Conservation (phyloP, 78 protist genomes). For the Chrysochromulina parva region DNA sequence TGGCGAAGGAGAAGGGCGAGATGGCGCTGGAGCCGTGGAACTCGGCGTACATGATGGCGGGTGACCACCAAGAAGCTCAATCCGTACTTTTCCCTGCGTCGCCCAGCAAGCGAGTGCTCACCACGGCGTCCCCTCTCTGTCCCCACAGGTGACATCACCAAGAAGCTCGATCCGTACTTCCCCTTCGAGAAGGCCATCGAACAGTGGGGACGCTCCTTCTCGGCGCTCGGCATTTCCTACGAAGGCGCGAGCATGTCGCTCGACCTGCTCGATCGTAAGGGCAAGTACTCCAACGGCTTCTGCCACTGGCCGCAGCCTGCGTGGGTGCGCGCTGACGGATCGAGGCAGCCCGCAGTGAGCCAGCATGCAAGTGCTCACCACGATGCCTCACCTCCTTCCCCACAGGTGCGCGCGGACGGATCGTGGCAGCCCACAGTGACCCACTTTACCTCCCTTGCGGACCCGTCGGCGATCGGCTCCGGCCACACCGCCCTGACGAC, state of each 20-base stretch:
- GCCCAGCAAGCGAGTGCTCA: too few species aligned
- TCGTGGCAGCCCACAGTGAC: conserved; percentile 12
- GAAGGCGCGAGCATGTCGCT: conserved; percentile 30
- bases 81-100: not conserved
- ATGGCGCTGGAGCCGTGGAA: conserved; percentile 46
- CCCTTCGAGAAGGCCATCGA: conserved; percentile 40
- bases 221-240: conserved; percentile 43
- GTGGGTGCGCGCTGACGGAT: conserved; percentile 25
- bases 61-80: not conserved
- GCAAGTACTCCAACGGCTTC: conserved; percentile 65
- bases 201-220: conserved; percentile 54
- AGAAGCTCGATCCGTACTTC: conserved; percentile 62
- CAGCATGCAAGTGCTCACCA: not conserved
- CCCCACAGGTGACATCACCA: conserved; percentile 30
- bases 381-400: too few species aligned
- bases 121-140: not conserved
- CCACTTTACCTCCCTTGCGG: conserved; percentile 37
- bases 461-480: conserved; percentile 45
- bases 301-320: conserved; percentile 59
- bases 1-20: conserved; percentile 30
- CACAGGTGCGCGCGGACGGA: conserved; percentile 1
- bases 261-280: conserved; percentile 57
- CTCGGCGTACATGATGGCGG: conserved; percentile 24
- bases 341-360: conserved; percentile 4
- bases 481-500: conserved; percentile 45